A percentile compares a stretch with the other conserved stretches of the same genome.
phyloP scores from a whole-genome alignment of 164 flowering plant species.

The Magnolia sinica region DNA sequence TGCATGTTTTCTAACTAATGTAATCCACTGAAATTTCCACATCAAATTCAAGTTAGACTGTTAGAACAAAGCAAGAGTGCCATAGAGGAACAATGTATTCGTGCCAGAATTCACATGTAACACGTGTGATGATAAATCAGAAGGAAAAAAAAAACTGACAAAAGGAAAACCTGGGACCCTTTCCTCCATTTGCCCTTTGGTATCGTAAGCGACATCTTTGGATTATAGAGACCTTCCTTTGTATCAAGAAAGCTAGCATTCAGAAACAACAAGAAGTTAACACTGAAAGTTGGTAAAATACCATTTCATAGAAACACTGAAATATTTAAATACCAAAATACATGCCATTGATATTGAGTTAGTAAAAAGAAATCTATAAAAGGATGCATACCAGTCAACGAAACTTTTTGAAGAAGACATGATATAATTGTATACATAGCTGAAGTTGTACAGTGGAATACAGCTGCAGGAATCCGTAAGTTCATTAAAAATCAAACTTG shows the following conservation, averaged over 20 bases:
- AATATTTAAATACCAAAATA: background rate
- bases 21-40: conserved; percentile 64
- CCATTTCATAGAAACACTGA: background rate
- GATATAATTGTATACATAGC: conserved; percentile 71
- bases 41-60: background rate
- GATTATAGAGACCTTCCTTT: conserved; percentile 68
- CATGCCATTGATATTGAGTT: background rate
- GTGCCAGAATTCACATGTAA: background rate
- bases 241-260: conserved; percentile 61
- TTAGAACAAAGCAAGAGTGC: background rate
- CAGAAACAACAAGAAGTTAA: background rate
- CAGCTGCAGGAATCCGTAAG: conserved; percentile 57
- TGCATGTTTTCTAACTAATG: conserved; percentile 69
- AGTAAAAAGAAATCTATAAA: background rate
- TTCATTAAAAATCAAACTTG: background rate
- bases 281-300: background rate
- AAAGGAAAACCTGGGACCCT: conserved; percentile 80
- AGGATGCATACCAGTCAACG: conserved; percentile 72
- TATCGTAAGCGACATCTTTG: conserved; percentile 77
- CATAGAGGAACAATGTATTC: background rate
- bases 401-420: conserved; percentile 81
- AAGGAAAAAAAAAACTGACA: background rate
- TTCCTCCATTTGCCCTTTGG: conserved; percentile 80
- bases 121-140: background rate
- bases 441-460: conserved; percentile 88